Evolutionary conservation across 129 eudicot genomes (phyloP), one percentile per base, ranked within the genome.

Genomic region (Chrysanthemum lavandulifolium): DNA sequence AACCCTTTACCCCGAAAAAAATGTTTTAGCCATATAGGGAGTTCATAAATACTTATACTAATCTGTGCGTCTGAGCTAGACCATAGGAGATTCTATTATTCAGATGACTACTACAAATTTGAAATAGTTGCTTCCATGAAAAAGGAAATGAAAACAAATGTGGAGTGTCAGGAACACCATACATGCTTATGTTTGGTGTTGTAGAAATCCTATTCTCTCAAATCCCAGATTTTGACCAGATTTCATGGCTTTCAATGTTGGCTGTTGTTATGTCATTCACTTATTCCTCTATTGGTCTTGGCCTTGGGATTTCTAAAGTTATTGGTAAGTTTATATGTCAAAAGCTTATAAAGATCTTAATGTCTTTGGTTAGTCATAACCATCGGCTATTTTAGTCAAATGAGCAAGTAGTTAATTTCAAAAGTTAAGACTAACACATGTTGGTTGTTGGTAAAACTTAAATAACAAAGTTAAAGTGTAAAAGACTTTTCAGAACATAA

Each of bases 201-300:
- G 64, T 75, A 2, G 89, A 95, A 70, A 90, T 95, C 43, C 2
- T 95, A 9, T 88, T 95, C 69, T 95, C 99, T 5, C 99, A 95
- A 67, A 95, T 95, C 51, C 99, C 99, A 55, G 99, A 95, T 73
- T 95, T 95, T 77, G 99, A 95, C 76, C 99, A 90, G 73, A 95
- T 95, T 14, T 88, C 87, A 64, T 95, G 99, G 99, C 92, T 95
- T 9, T 95, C 99, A 14, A 88, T 90, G 72, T 81, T 90, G 65
- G 99, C 99, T 67, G 97, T 97, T 1, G 86, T 95, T 14, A 95
- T 95, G 99, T 95, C 99, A 14, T 95, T 95, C 60, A 95, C 97
- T 29, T 95, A 95, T 68, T 95, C 99, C 3, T n/a, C 91, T 14
- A 88, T 95, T 45, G 99, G 99, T 52, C 90, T 95, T 50, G 99